phyloP scores from a whole-genome alignment of 495 filamentous ascomycete species.

The Neurospora cerealis region DNA sequence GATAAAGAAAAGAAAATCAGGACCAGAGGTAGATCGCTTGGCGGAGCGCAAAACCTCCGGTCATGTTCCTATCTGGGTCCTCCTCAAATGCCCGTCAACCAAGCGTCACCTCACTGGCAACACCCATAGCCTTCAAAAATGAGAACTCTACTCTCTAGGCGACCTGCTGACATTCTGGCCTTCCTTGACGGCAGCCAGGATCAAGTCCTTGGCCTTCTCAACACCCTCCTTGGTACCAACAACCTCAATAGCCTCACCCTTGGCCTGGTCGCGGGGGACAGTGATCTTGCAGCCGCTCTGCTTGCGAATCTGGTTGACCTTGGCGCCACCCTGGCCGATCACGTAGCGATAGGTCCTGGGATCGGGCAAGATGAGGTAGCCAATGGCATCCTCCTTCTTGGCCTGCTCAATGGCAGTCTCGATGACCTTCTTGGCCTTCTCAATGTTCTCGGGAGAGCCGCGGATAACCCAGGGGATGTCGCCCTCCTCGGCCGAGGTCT shows the following conservation, averaged over 20 bases:
- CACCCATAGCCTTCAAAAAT: not conserved
- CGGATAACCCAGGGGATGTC: slow-evolving; percentile 89
- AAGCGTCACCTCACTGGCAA: not conserved
- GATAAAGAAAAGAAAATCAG: not conserved
- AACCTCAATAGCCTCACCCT: slow-evolving; percentile 80
- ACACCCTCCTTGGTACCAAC: slow-evolving; percentile 67
- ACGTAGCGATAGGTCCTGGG: slow-evolving; percentile 82
- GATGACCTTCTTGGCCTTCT: slow-evolving; percentile 65
- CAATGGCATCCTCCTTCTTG: slow-evolving; percentile 58
- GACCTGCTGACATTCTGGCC: slow-evolving; percentile 19
- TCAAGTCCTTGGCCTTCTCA: slow-evolving; percentile 80
- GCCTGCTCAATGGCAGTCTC: slow-evolving; percentile 62
- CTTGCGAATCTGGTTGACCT: slow-evolving; percentile 86
- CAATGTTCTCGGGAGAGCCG: slow-evolving; percentile 63
- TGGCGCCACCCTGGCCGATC: slow-evolving; percentile 78
- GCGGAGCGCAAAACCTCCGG: not conserved
- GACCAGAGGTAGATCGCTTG: not conserved
- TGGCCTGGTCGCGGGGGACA: slow-evolving; percentile 71
- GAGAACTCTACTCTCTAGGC: not conserved
- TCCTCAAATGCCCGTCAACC: not conserved
- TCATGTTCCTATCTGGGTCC: not conserved
- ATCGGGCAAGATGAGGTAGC: slow-evolving; percentile 84
- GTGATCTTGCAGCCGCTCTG: slow-evolving; percentile 88
- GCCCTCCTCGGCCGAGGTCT: slow-evolving; percentile 45
- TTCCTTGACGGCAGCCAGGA: slow-evolving; percentile 67